Percentiles rank a stretch among this genome's conserved stretches.
phyloP scores from a whole-genome alignment of 306 rosid genomes.

The Vigna angularis region DNA sequence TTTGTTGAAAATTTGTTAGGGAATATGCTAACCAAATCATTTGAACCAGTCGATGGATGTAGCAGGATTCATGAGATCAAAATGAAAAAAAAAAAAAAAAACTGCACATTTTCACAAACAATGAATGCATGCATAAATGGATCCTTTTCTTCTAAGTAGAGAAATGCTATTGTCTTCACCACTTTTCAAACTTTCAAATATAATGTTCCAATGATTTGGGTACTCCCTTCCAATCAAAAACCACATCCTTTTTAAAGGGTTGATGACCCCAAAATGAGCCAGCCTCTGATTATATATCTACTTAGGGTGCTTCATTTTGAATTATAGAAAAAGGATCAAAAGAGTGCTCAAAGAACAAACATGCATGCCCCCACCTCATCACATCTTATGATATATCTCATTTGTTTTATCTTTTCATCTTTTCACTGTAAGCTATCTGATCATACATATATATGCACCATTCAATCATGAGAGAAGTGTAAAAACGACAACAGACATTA shows the following conservation, averaged over 20 bases:
- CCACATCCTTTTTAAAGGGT: constrained; percentile 49
- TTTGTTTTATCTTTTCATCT: constrained; percentile 55
- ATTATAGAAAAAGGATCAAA: constrained; percentile 37
- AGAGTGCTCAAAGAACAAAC: constrained; percentile 53
- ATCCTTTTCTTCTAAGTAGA: constrained; percentile 79
- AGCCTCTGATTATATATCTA: constrained; percentile 50
- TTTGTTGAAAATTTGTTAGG: constrained; percentile 81
- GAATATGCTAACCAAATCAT: constrained; percentile 75
- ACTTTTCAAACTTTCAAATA: constrained; percentile 50
- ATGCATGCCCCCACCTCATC: constrained; percentile 55
- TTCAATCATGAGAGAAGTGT: constrained; percentile 58
- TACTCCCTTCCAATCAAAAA: constrained; percentile 53
- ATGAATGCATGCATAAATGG: constrained; percentile 56
- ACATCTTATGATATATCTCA: constrained; percentile 45
- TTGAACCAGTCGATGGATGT: constrained; percentile 48
- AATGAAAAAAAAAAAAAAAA: constrained; percentile 28
- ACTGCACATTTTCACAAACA: constrained; percentile 49
- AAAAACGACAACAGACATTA: constrained; percentile 46
- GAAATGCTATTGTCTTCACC: constrained; percentile 53
- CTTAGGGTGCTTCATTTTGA: constrained; percentile 50
- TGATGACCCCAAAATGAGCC: constrained; percentile 56
- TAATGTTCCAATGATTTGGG: constrained; percentile 81
- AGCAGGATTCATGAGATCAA: constrained; percentile 47
- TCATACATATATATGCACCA: constrained; percentile 26
- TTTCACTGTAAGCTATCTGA: constrained; percentile 47